Evolutionary conservation across 129 eudicot genomes (phyloP).

Genomic region (Pittosporum tobira): DNA sequence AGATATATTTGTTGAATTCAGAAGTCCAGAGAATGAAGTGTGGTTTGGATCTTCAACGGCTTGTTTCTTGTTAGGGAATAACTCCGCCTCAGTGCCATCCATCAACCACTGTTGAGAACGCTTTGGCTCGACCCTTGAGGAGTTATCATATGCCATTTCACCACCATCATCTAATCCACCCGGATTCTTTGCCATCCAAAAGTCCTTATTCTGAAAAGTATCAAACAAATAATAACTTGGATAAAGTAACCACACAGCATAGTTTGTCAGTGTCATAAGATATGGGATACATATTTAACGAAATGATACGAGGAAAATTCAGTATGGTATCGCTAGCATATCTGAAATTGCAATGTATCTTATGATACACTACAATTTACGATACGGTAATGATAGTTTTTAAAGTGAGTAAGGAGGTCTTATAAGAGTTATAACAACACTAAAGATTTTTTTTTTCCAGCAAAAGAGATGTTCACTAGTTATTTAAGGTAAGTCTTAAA

Average conservation of each 20-base stretch:
- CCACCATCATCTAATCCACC: constrained; percentile 29
- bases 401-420: too few species aligned
- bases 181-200: constrained; percentile 43
- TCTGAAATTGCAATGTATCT: too few species aligned
- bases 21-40: constrained; percentile 36
- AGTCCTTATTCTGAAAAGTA: constrained; percentile 39
- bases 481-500: too few species aligned
- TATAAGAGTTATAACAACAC: too few species aligned
- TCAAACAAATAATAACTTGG: constrained; percentile 14
- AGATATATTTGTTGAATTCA: constrained; percentile 38
- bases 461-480: too few species aligned
- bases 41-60: constrained; percentile 40
- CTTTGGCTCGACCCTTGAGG: constrained; percentile 36
- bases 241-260: neutral
- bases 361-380: too few species aligned
- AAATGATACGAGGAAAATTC: constrained; percentile 9
- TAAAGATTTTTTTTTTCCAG: too few species aligned
- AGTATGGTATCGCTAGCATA: too few species aligned
- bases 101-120: constrained; percentile 56
- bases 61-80: constrained; percentile 45
- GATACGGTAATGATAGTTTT: too few species aligned
- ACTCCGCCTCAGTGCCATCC: constrained; percentile 36
- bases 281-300: constrained; percentile 5
- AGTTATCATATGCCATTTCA: constrained; percentile 26
- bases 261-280: too few species aligned